Evolutionary conservation across 2,329 filamentous ascomycete species (phyloP).

Genomic region (Aspergillus brasiliensis): DNA sequence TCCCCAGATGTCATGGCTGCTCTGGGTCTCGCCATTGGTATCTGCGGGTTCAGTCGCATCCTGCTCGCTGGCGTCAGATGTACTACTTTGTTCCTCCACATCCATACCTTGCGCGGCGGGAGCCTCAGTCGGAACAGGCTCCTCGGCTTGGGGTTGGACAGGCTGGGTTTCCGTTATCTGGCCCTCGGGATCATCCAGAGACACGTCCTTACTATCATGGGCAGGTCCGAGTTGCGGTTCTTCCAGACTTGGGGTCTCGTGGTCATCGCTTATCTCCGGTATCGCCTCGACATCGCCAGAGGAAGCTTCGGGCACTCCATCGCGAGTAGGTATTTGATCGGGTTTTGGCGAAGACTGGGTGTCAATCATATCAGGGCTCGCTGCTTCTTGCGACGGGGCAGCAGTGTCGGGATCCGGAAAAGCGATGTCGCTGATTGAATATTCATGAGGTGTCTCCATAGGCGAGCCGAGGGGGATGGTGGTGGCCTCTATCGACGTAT

Average conservation of each 20-base stretch:
- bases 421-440: neutral
- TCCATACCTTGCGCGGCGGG: neutral
- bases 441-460: constrained; percentile 3
- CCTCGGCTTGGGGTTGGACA: neutral
- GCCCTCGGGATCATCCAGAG: neutral
- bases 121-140: neutral
- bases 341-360: neutral
- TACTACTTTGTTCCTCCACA: neutral
- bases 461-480: constrained; percentile 5
- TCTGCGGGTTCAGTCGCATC: constrained; percentile 8
- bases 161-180: neutral
- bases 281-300: neutral
- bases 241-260: neutral
- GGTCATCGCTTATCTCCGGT: neutral
- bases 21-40: constrained; percentile 16
- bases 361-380: constrained; percentile 9
- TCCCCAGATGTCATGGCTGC: constrained; percentile 46
- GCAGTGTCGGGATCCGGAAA: constrained; percentile 1
- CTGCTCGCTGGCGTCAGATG: constrained; percentile 3
- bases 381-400: constrained; percentile 16
- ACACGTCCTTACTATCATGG: neutral
- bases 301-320: neutral
- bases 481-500: constrained; percentile 6
- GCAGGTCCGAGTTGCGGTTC: neutral
- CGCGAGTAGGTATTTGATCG: neutral